Conservation (phyloP, 2,329 filamentous ascomycete genomes). For the Parafenestella ontariensis region DNA sequence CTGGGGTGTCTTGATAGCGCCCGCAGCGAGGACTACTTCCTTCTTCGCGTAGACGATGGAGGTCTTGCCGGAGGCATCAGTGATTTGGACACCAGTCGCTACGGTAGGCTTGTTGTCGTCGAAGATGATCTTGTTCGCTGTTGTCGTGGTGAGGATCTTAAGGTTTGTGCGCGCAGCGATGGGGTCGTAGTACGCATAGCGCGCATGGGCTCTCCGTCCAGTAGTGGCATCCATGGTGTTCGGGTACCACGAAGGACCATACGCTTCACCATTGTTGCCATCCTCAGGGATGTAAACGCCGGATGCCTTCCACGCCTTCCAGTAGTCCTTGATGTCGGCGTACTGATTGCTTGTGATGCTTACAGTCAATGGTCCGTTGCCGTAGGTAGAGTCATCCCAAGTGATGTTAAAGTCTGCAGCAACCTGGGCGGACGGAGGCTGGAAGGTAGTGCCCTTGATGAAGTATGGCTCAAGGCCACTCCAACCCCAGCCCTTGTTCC, state of each 20-base stretch:
- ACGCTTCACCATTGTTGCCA: conserved; percentile 32
- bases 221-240: conserved; percentile 38
- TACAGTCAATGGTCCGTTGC: conserved; percentile 33
- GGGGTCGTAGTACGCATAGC: conserved; percentile 41
- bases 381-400: conserved; percentile 32
- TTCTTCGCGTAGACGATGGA: conserved; percentile 32
- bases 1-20: conserved; percentile 63
- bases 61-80: conserved; percentile 15
- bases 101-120: conserved; percentile 14
- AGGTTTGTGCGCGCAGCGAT: conserved; percentile 34
- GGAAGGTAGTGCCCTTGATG: conserved; percentile 37
- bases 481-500: conserved; percentile 63
- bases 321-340: conserved; percentile 34
- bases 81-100: conserved; percentile 28
- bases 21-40: conserved; percentile 68
- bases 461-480: conserved; percentile 56
- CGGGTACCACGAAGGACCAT: conserved; percentile 32
- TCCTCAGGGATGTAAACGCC: conserved; percentile 25
- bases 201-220: conserved; percentile 31
- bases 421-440: conserved; percentile 26
- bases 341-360: conserved; percentile 38
- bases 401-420: conserved; percentile 35
- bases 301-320: conserved; percentile 31
- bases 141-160: conserved; percentile 31
- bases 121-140: conserved; percentile 30